phyloP scores from a whole-genome alignment of 1,139 yeast genomes.

The Geotrichum bryndzae region DNA sequence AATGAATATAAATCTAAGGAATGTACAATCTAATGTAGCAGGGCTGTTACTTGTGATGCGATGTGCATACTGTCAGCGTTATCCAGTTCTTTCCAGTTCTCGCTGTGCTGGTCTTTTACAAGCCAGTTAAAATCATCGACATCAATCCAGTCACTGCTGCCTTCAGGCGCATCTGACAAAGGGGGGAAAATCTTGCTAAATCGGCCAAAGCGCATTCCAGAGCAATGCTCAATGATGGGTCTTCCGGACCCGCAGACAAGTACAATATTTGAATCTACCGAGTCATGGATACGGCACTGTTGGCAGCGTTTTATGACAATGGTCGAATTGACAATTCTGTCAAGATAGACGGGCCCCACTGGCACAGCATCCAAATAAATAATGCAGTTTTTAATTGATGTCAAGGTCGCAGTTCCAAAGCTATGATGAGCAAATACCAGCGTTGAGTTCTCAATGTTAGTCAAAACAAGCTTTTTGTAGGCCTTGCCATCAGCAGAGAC shows the following conservation, averaged over 20 bases:
- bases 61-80: background rate
- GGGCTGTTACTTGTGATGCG: background rate
- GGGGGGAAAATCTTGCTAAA: background rate
- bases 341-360: constrained; percentile 16
- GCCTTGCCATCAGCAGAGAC: background rate
- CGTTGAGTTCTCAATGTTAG: background rate
- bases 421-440: background rate
- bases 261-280: constrained; percentile 3
- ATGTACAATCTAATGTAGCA: background rate
- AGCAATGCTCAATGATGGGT: constrained; percentile 17
- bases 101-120: constrained; percentile 4
- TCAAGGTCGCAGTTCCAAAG: constrained; percentile 10
- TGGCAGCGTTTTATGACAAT: constrained; percentile 12
- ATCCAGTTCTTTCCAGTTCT: constrained; percentile 10
- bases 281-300: constrained; percentile 16
- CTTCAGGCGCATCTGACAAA: background rate
- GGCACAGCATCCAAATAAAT: constrained; percentile 6
- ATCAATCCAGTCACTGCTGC: constrained; percentile 3
- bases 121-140: constrained; percentile 19
- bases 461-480: background rate
- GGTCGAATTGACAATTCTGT: background rate
- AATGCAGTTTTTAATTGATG: constrained; percentile 1
- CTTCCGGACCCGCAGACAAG: constrained; percentile 11
- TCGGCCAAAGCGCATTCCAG: constrained; percentile 12
- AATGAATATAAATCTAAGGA: background rate